Percentiles rank a stretch among this genome's conserved stretches.
phyloP scores from a whole-genome alignment of 371 early-diverging fungal genomes.

The Mortierella sp. region DNA sequence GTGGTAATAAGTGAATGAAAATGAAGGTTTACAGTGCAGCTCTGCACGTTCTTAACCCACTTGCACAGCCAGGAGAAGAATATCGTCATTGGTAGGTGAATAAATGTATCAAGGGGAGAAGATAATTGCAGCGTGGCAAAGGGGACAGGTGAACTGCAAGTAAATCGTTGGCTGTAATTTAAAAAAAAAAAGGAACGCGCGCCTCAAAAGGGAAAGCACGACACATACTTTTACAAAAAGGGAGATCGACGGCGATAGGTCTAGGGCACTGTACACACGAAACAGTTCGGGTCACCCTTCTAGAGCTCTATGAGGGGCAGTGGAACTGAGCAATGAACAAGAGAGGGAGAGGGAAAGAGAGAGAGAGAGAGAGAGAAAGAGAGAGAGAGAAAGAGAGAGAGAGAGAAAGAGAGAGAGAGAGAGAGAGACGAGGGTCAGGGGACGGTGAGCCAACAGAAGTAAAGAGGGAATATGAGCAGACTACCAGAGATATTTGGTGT shows the following conservation, averaged over 20 bases:
- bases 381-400: too few species aligned
- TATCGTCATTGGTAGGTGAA: neutral
- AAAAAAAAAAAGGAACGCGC: conserved; percentile 1
- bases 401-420: too few species aligned
- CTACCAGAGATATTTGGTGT: neutral
- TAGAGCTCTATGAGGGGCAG: conserved; percentile 7
- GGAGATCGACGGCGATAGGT: neutral
- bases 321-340: neutral
- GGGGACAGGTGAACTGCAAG: neutral
- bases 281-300: neutral
- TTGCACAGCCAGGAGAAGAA: conserved; percentile 9
- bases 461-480: conserved; percentile 1
- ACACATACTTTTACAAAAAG: neutral
- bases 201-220: neutral
- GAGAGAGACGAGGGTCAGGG: neutral
- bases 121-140: conserved; percentile 6
- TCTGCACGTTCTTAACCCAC: neutral
- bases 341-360: neutral
- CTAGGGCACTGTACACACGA: conserved; percentile 16
- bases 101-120: conserved; percentile 1
- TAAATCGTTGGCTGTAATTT: conserved; percentile 7
- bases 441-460: neutral
- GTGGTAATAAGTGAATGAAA: neutral
- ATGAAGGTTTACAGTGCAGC: neutral
- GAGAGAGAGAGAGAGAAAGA: neutral